phyloP scores from a whole-genome alignment of 2,329 filamentous ascomycete species.

The Alternaria sp. region DNA sequence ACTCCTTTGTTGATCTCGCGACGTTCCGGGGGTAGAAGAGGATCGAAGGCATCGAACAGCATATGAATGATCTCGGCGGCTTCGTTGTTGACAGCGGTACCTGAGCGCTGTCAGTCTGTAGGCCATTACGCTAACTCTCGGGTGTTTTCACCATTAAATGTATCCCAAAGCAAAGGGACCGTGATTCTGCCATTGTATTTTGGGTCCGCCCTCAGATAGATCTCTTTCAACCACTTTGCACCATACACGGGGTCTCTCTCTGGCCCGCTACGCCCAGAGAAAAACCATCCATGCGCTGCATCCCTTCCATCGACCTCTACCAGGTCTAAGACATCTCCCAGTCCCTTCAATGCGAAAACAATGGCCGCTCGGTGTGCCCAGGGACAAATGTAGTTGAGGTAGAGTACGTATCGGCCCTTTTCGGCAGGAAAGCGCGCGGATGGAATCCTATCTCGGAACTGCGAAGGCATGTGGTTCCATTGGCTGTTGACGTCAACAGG shows the following conservation, averaged over 20 bases:
- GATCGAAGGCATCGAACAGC: constrained; percentile 45
- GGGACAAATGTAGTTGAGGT: constrained; percentile 68
- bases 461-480: constrained; percentile 63
- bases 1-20: constrained; percentile 62
- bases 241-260: constrained; percentile 42
- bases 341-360: constrained; percentile 60
- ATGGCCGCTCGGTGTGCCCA: constrained; percentile 67
- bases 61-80: constrained; percentile 48
- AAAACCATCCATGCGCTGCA: constrained; percentile 44
- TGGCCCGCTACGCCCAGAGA: constrained; percentile 40
- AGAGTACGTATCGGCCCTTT: constrained; percentile 68
- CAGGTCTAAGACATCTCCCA: constrained; percentile 60
- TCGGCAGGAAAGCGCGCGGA: constrained; percentile 66
- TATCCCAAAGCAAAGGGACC: constrained; percentile 80
- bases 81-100: constrained; percentile 48
- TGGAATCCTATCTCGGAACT: constrained; percentile 66
- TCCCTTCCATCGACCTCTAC: constrained; percentile 54
- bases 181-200: constrained; percentile 69
- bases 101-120: constrained; percentile 25
- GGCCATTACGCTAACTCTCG: neutral
- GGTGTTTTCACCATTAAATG: constrained; percentile 57
- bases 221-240: constrained; percentile 60
- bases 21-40: constrained; percentile 55
- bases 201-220: constrained; percentile 76
- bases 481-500: constrained; percentile 56